phyloP scores from a whole-genome alignment of 441 rosid species.

The Corymbia calophylla region DNA sequence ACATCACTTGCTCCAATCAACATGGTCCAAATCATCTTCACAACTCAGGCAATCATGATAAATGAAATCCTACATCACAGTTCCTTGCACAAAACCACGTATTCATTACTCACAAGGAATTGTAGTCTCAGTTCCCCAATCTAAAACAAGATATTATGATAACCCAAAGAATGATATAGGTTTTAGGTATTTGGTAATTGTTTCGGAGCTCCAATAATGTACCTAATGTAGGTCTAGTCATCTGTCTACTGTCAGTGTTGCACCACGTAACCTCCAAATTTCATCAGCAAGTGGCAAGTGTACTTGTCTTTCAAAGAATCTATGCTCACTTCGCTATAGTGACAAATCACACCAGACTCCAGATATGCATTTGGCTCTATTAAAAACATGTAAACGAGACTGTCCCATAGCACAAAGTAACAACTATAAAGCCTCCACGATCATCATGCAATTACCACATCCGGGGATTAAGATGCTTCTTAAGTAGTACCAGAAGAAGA shows the following conservation, averaged over 20 bases:
- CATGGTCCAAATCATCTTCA: not conserved
- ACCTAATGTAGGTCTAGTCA: not conserved
- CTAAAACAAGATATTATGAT: not conserved
- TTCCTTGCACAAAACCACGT: not conserved
- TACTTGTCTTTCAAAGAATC: not conserved
- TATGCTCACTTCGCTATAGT: not conserved
- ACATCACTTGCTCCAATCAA: not conserved
- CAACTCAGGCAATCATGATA: not conserved
- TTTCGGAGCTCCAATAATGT: not conserved
- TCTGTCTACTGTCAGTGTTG: not conserved
- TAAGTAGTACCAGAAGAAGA: not conserved
- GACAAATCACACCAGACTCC: not conserved
- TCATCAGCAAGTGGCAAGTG: not conserved
- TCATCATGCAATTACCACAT: not conserved
- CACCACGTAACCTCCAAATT: not conserved
- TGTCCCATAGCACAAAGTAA: not conserved
- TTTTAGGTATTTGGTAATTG: not conserved
- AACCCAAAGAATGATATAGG: not conserved
- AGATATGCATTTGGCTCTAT: not conserved
- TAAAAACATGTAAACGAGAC: not conserved
- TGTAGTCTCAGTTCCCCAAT: not conserved
- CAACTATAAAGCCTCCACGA: not conserved
- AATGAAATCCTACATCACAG: not conserved
- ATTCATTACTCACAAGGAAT: not conserved
- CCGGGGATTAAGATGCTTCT: not conserved